Base-by-base conservation (phyloP, 2,329 filamentous ascomycete genomes). In the Sporothrix inflata region DNA sequence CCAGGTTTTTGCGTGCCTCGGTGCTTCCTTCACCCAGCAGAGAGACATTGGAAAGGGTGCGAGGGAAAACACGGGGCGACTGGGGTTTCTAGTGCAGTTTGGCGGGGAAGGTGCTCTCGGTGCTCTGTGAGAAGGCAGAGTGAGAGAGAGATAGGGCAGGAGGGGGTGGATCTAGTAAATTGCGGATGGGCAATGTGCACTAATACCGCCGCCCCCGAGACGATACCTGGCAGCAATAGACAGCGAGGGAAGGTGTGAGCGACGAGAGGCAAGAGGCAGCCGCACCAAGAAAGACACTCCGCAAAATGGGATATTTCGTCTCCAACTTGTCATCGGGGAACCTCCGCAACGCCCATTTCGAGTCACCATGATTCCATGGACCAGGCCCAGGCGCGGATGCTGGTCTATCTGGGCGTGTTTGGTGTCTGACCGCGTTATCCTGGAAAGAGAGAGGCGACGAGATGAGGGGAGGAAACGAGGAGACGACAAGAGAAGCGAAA, bases 21-120 rank as follows among this genome's bases (percentile, higher is more conserved):
- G n/a, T n/a, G 14, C n/a, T 61, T 34, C 30, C 34, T 21, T n/a
- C 34, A 42, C 34, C 24, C 6, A 24, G 34, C 38, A n/a, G n/a
- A 21, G n/a, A 16, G 38, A n/a, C n/a, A 21, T 14, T 16, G 21
- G 9, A 38, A n/a, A 34, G 21, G 19, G n/a, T 65, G 60, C n/a
- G n/a, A 42, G 57, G 57, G 7, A 49, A 51, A 70, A 63, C 57
- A 70, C 55, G 69, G 55, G 69, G 69, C 57, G 57, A n/a, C 68
- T 45, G 68, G 53, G 53, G 53, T 49, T 24, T 27, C 19, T 57
- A 34, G 55, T 49, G 40, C 21, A 27, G 40, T 60, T 60, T 53
- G 66, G 47, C 40, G 67, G 67, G 68, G 68, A 51, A 70, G 30
- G 53, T 66, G 61, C 61, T 66, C 24, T 49, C 21, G 42, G 55